Base-by-base conservation (phyloP, 805 yeast species). In the Cyberlindnera maclurae region DNA sequence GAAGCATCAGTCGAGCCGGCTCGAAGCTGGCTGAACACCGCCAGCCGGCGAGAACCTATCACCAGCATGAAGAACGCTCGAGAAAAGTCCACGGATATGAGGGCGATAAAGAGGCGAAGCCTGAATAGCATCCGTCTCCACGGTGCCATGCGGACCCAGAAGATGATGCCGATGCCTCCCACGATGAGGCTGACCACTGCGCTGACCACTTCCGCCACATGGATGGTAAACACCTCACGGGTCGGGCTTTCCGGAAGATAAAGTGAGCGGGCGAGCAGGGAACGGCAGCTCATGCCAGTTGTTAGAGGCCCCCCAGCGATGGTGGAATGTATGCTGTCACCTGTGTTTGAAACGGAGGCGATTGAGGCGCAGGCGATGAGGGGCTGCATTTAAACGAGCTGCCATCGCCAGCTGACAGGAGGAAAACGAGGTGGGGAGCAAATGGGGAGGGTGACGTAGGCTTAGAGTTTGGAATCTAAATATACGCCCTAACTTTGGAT, bases 61-160 rank as follows among this genome's bases (percentile, higher is more conserved):
- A 30, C 35, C 20, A 39, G 33, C 20, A 37, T 29, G 26, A 45
- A 13, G 17, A 38, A 4, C 1, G 55, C 52, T 33, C 50, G 48
- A n/a, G 40, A 5, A 27, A 33, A 51, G 39, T 52, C 55, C 28
- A 36, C 28, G 3, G 44, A 10, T 10, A 51, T 48, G 13, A 52
- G 34, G 2, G 24, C 12, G n/a, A 48, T 15, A 24, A 52, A 38
- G 22, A 52, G 32, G 15, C 45, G 43, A 5, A 52, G 34, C 24
- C 57, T 41, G 35, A 51, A 52, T 17, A 50, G 40, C 36, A 51
- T 32, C 26, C 54, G 32, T 28, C 50, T 34, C 13, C 45, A 34
- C 1, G 50, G 44, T 11, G 51, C 49, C 57, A 52, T 51, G 15
- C 49, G 27, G 3, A 46, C n/a, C 50, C 54, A 52, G 3, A 52